Conservation (phyloP, 2,329 filamentous ascomycete species). For the Arachnopeziza araneosa region DNA sequence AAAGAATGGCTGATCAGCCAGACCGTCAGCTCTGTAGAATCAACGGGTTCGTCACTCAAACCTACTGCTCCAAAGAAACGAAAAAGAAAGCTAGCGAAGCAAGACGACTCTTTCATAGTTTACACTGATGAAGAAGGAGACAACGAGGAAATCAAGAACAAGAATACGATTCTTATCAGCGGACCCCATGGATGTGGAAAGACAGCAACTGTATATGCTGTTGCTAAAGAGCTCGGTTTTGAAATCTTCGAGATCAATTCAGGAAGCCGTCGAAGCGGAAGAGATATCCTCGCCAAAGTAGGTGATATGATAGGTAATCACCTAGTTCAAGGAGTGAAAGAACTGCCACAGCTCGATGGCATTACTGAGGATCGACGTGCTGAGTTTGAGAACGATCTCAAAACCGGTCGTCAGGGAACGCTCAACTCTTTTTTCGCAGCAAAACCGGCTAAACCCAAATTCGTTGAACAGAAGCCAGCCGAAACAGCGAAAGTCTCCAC, state of each 20-base stretch:
- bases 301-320: slow-evolving; percentile 98
- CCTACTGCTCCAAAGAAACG: slow-evolving; percentile 42
- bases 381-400: slow-evolving; percentile 50
- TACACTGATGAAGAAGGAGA: slow-evolving; percentile 62
- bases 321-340: slow-evolving; percentile 53
- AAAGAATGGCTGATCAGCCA: slow-evolving; percentile 76
- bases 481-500: slow-evolving; percentile 15
- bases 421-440: slow-evolving; percentile 77
- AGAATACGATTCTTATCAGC: slow-evolving; percentile 71
- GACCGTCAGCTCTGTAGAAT: slow-evolving; percentile 71
- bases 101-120: slow-evolving; percentile 73
- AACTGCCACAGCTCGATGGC: slow-evolving; percentile 13
- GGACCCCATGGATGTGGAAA: slow-evolving; percentile 90
- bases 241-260: slow-evolving; percentile 95
- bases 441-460: slow-evolving; percentile 33
- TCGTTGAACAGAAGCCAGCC: slow-evolving; percentile 22
- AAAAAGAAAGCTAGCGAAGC: slow-evolving; percentile 58
- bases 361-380: slow-evolving; percentile 34
- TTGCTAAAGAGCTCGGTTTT: slow-evolving; percentile 85
- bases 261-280: slow-evolving; percentile 75
- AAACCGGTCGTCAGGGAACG: slow-evolving; percentile 67
- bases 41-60: slow-evolving; percentile 31
- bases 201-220: slow-evolving; percentile 85
- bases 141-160: slow-evolving; percentile 53
- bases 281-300: slow-evolving; percentile 84